Base-by-base conservation (phyloP, 805 yeast species). In the Candida chilensis region DNA sequence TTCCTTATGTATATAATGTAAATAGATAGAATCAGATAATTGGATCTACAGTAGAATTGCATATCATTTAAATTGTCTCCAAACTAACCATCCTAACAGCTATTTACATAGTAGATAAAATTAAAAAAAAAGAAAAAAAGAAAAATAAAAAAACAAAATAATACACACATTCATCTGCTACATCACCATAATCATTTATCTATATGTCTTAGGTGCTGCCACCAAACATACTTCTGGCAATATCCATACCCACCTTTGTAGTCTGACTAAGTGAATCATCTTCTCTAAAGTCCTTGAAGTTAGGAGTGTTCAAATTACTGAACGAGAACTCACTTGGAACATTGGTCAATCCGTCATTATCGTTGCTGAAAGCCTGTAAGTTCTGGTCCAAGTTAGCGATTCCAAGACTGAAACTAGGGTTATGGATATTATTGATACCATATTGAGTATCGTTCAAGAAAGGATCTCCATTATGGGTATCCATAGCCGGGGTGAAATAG, bases 401-500 rank as follows among this genome's bases (percentile, higher is more conserved):
- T 19, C 21, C 21, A 19, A 11, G 21, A n/a, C n/a, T n/a, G n/a
- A n/a, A n/a, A n/a, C n/a, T n/a, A n/a, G n/a, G n/a, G n/a, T n/a
- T n/a, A 8, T 19, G 21, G 21, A 11, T 11, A 19, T 8, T 8
- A 19, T 19, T 8, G 11, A 8, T 11, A 8, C 25, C 25, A 11
- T 8, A 22, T 7, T 12, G 25, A 7, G 28, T 20, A 19, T 30
- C 34, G 20, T 32, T 37, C 22, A 41, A 36, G 25, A 36, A 48
- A 11, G 52, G 54, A 33, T 48, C 54, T 6, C 34, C 35, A 22
- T 41, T 20, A 11, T 28, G 21, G n/a, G 40, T 37, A 20, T 29
- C 28, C 12, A 43, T 29, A 17, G 45, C 35, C 14, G 56, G 50
- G 6, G 41, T 36, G 16, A 51, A 35, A 28, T 48, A 51, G 26